phyloP scores from a whole-genome alignment of 768 basidiomycete species.

The Phanerochaete sordida region DNA sequence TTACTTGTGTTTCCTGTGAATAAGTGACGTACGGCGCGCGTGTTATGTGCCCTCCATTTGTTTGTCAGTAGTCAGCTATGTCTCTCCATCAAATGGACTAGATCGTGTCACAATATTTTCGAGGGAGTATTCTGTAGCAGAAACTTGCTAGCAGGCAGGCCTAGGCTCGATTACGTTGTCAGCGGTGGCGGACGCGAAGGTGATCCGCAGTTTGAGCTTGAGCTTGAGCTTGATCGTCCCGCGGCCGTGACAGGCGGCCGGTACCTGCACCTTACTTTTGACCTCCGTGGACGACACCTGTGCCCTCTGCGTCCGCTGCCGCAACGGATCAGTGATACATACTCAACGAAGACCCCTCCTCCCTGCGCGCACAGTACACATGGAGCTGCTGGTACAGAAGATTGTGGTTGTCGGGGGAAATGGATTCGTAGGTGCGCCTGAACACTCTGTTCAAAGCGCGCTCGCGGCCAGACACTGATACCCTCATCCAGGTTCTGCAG shows the following conservation, averaged over 20 bases:
- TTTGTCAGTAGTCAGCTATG: constrained; percentile 5
- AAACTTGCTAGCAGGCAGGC: too few species aligned
- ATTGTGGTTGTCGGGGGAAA: constrained; percentile 98
- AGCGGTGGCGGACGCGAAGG: too few species aligned
- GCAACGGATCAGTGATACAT: too few species aligned
- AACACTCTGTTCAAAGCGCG: not conserved
- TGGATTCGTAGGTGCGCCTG: constrained; percentile 80
- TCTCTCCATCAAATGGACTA: constrained; percentile 6
- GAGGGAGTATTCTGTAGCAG: not conserved
- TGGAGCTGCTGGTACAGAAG: constrained; percentile 38
- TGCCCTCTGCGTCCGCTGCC: too few species aligned
- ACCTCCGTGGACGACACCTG: too few species aligned
- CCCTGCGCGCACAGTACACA: constrained; percentile 2
- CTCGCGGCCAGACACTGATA: too few species aligned
- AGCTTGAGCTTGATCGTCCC: too few species aligned
- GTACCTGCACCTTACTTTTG: too few species aligned
- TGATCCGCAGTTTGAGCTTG: too few species aligned
- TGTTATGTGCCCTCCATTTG: constrained; percentile 1
- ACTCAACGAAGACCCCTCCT: too few species aligned
- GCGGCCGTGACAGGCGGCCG: too few species aligned
- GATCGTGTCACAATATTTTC: constrained; percentile 2
- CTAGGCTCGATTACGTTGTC: too few species aligned
- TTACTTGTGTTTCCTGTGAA: not conserved
- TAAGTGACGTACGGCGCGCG: not conserved
- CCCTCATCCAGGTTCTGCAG: constrained; percentile 93